These are phyloP conservation scores for Talaromyces adpressus DNA, from an alignment of 495 filamentous ascomycete genomes.

Conservation along the genomic window DNA sequence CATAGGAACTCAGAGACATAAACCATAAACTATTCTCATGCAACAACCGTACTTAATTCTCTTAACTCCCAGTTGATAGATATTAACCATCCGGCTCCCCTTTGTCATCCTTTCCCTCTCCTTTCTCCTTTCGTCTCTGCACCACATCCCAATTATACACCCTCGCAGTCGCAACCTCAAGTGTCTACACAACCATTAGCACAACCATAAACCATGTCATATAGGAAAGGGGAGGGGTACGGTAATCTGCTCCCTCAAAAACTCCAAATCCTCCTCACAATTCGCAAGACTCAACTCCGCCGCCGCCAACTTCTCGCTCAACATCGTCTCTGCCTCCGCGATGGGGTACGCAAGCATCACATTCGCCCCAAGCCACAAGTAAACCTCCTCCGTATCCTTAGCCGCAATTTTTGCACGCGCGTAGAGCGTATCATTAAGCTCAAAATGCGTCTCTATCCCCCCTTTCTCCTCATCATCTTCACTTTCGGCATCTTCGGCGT, in stretches of 20 bases:
- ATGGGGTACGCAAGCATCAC: constrained; percentile 96
- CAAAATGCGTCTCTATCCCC: constrained; percentile 80
- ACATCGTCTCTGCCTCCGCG: constrained; percentile 72
- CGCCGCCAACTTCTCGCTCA: constrained; percentile 69
- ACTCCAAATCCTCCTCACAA: constrained; percentile 95
- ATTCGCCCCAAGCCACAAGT: constrained; percentile 95
- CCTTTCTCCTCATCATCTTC: constrained; percentile 8
- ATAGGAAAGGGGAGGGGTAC: constrained; percentile 35
- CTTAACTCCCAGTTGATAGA: background rate
- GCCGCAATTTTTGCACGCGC: constrained; percentile 76
- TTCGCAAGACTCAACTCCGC: constrained; percentile 72
- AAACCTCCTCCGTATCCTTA: constrained; percentile 87
- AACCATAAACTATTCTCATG: background rate
- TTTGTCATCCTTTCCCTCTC: constrained; percentile 46
- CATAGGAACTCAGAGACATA: background rate
- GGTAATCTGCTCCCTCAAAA: constrained; percentile 93
- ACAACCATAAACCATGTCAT: background rate
- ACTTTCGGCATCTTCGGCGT: background rate
- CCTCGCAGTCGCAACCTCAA: constrained; percentile 91
- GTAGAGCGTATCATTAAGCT: constrained; percentile 92
- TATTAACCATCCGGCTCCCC: constrained; percentile 5
- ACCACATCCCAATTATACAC: constrained; percentile 99
- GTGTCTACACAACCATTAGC: constrained; percentile 49
- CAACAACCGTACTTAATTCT: background rate
- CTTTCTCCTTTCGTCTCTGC: constrained; percentile 85